These are phyloP conservation scores for Ascomycota sp. DNA, from an alignment of 2,329 filamentous ascomycete species.

Conservation along the genomic window DNA sequence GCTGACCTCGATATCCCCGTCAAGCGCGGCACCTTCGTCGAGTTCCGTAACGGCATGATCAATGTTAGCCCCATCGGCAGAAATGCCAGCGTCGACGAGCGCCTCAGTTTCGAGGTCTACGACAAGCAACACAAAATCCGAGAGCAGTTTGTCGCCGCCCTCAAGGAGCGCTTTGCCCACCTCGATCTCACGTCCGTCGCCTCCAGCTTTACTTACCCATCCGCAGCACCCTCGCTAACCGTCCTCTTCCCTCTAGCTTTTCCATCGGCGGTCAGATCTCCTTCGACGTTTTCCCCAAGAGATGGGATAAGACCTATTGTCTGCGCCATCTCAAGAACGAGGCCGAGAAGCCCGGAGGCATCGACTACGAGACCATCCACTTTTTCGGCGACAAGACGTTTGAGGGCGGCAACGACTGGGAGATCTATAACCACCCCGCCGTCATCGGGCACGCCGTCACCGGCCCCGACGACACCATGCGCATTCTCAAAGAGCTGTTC, in stretches of 20 bases:
- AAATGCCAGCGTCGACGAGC: conserved; percentile 65
- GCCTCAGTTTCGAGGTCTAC: conserved; percentile 62
- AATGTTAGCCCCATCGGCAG: conserved; percentile 70
- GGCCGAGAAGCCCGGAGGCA: conserved; percentile 44
- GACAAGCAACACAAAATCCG: conserved; percentile 63
- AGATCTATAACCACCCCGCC: conserved; percentile 69
- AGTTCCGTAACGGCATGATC: conserved; percentile 85
- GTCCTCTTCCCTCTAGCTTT: conserved; percentile 31
- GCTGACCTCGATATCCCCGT: conserved; percentile 67
- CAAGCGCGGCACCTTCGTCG: conserved; percentile 69
- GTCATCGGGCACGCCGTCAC: conserved; percentile 73
- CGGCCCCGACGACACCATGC: conserved; percentile 64
- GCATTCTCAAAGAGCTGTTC: conserved; percentile 64
- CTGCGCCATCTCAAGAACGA: conserved; percentile 71
- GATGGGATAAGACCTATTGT: conserved; percentile 99
- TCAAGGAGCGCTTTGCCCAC: conserved; percentile 26
- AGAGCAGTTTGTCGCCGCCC: conserved; percentile 39
- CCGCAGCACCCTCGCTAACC: too few species aligned
- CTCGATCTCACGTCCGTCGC: conserved; percentile 58
- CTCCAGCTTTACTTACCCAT: neutral
- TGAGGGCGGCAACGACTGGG: conserved; percentile 82
- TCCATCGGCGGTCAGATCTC: conserved; percentile 95
- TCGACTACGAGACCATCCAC: conserved; percentile 74
- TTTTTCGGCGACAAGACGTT: conserved; percentile 97
- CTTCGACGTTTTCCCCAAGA: conserved; percentile 89